Evolutionary conservation across 441 rosid species (phyloP), one percentile per base, ranked within the genome.

Genomic region (Erodium moschatum): DNA sequence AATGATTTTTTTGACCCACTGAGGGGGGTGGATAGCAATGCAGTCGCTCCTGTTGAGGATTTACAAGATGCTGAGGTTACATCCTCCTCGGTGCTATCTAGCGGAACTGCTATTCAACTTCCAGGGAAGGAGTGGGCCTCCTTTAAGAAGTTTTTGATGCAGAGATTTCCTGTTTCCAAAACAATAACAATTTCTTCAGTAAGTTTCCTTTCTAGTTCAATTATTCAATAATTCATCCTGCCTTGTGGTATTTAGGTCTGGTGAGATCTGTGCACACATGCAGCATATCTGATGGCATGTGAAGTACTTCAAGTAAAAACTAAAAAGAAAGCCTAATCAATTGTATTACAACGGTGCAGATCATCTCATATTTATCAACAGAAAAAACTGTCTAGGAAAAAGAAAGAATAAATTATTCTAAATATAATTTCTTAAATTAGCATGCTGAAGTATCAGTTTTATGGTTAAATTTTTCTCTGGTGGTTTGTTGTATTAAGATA

Each of bases 81-180:
- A 75, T 68, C 80, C 65, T 15, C 77, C 40, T 70, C 56, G 58
- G 54, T 10, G 48, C 8, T 15, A 24, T 48, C 76, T 69, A 64
- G 9, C 29, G 82, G 72, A 65, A 69, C 69, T 72, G 69, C 64
- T 69, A 50, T 67, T 67, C 82, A 79, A 69, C 81, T 72, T 67
- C 71, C 85, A 52, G 71, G 68, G 48, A 85, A 76, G 77, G 93
- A 91, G 52, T 93, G 98, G 98, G 80, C 72, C 48, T 86, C 88
- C 31, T 90, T 89, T 77, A 93, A 81, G 82, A 85, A 96, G 77
- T 75, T 84, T 74, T 79, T 93, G 68, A 84, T 89, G 91, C 97
- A 90, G 84, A 85, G 85, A 67, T 93, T 90, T 77, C 88, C 92
- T 21, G 90, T 87, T 73, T 81, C 96, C 73, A 93, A 83, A 80